Percentiles rank a stretch among this genome's conserved stretches.
phyloP scores from a whole-genome alignment of 2,329 filamentous ascomycete genomes.

The Xylaria sp. region DNA sequence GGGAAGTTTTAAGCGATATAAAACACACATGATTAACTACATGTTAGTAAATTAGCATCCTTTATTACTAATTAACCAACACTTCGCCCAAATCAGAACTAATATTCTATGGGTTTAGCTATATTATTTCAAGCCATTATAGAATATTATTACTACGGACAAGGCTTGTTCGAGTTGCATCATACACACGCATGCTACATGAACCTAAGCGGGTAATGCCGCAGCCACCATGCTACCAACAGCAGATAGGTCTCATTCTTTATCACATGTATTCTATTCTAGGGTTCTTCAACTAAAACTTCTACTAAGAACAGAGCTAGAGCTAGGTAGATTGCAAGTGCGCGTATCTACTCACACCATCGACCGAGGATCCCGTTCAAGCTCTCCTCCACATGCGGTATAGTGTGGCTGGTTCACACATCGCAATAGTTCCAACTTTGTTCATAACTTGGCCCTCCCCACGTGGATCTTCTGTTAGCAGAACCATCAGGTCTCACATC shows the following conservation, averaged over 20 bases:
- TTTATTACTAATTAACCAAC: no score
- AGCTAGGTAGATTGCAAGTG: conserved; percentile 2
- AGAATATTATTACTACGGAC: not conserved
- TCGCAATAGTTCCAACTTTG: conserved; percentile 17
- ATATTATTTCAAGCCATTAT: no score
- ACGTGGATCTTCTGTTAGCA: conserved; percentile 22
- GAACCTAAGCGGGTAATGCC: not conserved
- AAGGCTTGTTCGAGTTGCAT: not conserved
- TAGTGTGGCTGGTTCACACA: conserved; percentile 23
- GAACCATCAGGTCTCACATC: conserved; percentile 17
- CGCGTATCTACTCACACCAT: conserved; percentile 4
- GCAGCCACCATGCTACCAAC: not conserved
- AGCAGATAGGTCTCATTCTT: not conserved
- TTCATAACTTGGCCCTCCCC: conserved; percentile 34
- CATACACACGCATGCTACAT: no score
- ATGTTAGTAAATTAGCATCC: no score
- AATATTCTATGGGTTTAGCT: no score
- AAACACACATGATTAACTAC: no score
- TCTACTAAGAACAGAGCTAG: not conserved
- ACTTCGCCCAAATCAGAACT: no score
- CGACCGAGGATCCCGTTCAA: conserved; percentile 14
- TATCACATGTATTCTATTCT: not conserved
- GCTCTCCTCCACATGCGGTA: conserved; percentile 8
- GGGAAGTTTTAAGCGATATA: no score
- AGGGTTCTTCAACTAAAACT: not conserved